phyloP scores from a whole-genome alignment of 1,284 basidiomycete species.

The Singerocomus inundabilis region DNA sequence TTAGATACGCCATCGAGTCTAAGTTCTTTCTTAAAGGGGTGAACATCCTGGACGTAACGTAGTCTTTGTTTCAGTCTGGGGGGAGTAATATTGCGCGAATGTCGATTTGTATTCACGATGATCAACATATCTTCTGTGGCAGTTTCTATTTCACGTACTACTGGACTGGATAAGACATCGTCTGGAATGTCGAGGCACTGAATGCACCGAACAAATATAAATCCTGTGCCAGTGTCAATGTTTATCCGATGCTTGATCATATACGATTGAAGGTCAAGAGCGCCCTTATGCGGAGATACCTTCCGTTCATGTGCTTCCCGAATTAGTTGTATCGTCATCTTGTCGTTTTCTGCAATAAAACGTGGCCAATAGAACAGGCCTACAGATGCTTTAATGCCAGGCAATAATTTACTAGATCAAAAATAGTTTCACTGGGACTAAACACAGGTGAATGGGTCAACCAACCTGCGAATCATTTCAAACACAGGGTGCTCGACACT shows the following conservation, averaged over 20 bases:
- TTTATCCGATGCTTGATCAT: background rate
- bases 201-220: background rate
- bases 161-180: background rate
- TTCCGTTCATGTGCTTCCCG: background rate
- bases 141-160: background rate
- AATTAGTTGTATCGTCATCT: background rate
- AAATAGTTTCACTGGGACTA: background rate
- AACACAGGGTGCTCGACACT: background rate
- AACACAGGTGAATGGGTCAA: background rate
- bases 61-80: too few relatives aligned
- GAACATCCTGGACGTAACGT: background rate
- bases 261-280: background rate
- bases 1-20: background rate
- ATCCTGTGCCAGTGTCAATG: background rate
- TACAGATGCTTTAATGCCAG: background rate
- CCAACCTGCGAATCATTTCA: background rate
- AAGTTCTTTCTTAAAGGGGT: conserved; percentile 1
- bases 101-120: background rate
- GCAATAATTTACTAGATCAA: background rate
- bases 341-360: background rate
- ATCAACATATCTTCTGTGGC: background rate
- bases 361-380: background rate
- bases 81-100: background rate
- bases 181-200: background rate
- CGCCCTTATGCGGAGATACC: too few relatives aligned